Percentiles rank a stretch among this genome's conserved stretches.
phyloP scores from a whole-genome alignment of 257 asterid genomes.

The Fraxinus pennsylvanica region DNA sequence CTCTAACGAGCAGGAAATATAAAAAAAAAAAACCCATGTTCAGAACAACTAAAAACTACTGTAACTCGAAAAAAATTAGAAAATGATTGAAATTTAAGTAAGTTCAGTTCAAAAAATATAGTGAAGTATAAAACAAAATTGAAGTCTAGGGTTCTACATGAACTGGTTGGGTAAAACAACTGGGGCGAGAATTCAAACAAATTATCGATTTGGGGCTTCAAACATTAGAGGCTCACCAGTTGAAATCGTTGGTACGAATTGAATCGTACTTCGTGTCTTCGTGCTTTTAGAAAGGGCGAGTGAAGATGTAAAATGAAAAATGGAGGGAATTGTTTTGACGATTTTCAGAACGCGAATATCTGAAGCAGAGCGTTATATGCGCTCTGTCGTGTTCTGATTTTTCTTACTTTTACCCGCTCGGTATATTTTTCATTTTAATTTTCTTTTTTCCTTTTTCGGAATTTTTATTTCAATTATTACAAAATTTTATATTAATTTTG shows the following conservation, averaged over 20 bases:
- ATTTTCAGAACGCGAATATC: conserved; percentile 1
- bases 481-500: too few relatives aligned
- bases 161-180: not conserved
- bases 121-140: conserved; percentile 2
- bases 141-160: conserved; percentile 35
- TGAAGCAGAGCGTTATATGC: not conserved
- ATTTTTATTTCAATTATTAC: too few relatives aligned
- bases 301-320: conserved; percentile 3
- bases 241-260: not conserved
- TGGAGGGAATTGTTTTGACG: conserved; percentile 33
- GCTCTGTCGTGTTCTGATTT: not conserved
- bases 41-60: not conserved
- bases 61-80: not conserved
- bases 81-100: not conserved
- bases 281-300: not conserved
- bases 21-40: not conserved
- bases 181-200: conserved; percentile 1
- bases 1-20: not conserved
- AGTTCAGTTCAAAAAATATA: not conserved
- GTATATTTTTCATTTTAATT: not conserved
- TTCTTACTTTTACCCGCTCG: too few relatives aligned
- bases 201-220: not conserved
- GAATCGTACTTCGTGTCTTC: not conserved
- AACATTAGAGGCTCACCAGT: not conserved
- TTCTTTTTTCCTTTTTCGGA: not conserved